A percentile compares a stretch with the other conserved stretches of the same genome.
phyloP scores from a whole-genome alignment of 2,329 filamentous ascomycete genomes.

The Pseudonectria foliicola region DNA sequence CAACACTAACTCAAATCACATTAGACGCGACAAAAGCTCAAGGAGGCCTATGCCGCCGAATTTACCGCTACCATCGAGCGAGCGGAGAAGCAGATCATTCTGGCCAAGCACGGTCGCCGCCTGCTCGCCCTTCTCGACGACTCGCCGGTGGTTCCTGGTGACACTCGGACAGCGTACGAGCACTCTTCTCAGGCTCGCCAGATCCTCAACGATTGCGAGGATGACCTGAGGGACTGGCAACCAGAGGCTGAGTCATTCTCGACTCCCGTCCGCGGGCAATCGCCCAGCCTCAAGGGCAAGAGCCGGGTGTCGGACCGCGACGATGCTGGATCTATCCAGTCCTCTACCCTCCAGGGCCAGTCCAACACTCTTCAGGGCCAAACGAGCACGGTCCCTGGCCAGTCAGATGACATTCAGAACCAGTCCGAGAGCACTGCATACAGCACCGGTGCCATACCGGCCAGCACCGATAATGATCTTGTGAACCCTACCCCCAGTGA shows the following conservation, averaged over 20 bases:
- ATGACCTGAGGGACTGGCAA: slow-evolving; percentile 73
- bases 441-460: too few relatives aligned
- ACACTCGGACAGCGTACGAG: slow-evolving; percentile 62
- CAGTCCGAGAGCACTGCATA: too few relatives aligned
- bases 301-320: slow-evolving; percentile 11
- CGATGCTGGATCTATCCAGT: slow-evolving; percentile 6
- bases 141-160: slow-evolving; percentile 80
- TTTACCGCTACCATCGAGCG: slow-evolving; percentile 89
- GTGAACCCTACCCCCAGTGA: too few relatives aligned
- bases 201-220: slow-evolving; percentile 86
- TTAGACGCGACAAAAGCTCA: slow-evolving; percentile 90
- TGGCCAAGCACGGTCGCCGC: slow-evolving; percentile 83
- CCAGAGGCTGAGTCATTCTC: slow-evolving; percentile 33
- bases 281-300: slow-evolving; percentile 21
- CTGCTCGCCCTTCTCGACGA: slow-evolving; percentile 84
- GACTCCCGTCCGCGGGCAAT: slow-evolving; percentile 15
- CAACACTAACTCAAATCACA: slow-evolving; percentile 7
- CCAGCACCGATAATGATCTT: too few relatives aligned
- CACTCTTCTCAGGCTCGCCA: slow-evolving; percentile 64
- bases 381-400: not conserved
- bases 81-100: slow-evolving; percentile 91
- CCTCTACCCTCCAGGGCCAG: not conserved
- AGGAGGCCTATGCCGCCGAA: slow-evolving; percentile 86
- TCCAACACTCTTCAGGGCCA: not conserved
- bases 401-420: too few relatives aligned